A percentile compares a stretch with the other conserved stretches of the same genome.
Conservation (phyloP, 1,284 basidiomycete species). For the Meira nashicola region DNA sequence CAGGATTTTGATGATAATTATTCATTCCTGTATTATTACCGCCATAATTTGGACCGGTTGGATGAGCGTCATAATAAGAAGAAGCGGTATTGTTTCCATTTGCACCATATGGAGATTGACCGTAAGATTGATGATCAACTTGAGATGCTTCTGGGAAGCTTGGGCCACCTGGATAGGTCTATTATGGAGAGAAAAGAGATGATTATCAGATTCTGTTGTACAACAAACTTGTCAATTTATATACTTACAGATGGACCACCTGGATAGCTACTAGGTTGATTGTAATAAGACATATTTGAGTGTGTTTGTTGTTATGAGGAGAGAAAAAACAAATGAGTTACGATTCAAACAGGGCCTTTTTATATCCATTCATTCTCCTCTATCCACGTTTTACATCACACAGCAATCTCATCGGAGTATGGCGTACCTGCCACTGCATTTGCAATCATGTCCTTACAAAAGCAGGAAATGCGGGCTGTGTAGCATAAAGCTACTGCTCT, state of each 20-base stretch:
- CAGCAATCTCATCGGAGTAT: too few species aligned
- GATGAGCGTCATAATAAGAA: not conserved
- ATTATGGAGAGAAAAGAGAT: not conserved
- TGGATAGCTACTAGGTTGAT: constrained; percentile 2
- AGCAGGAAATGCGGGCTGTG: too few species aligned
- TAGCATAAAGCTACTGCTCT: too few species aligned
- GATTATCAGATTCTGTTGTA: not conserved
- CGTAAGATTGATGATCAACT: not conserved
- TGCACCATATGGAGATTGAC: too few species aligned
- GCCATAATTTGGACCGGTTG: not conserved
- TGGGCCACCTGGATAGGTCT: not conserved
- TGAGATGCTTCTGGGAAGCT: not conserved
- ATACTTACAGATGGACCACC: not conserved
- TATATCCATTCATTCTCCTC: too few species aligned
- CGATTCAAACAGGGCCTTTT: too few species aligned
- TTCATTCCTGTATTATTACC: not conserved
- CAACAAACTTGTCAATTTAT: not conserved
- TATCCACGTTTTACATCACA: too few species aligned
- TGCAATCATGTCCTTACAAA: too few species aligned
- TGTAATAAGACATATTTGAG: constrained; percentile 1
- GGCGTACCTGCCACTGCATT: too few species aligned
- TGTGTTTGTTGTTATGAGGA: too few species aligned
- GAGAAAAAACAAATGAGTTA: too few species aligned
- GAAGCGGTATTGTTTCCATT: not conserved
- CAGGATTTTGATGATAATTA: not conserved